phyloP scores from a whole-genome alignment of 257 asterid genomes.

The Thymus mandschuricus region DNA sequence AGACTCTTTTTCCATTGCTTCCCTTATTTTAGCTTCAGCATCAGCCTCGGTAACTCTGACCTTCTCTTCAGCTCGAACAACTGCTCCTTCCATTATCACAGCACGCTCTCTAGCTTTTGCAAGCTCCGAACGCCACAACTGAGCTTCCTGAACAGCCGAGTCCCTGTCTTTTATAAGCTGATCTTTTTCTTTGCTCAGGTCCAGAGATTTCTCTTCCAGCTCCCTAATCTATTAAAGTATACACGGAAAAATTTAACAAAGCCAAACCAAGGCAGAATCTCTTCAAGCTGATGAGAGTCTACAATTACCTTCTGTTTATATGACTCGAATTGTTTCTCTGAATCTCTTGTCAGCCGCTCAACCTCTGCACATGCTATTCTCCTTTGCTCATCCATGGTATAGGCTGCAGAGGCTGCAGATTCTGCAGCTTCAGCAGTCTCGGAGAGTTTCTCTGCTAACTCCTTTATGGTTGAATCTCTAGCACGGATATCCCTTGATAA shows the following conservation, averaged over 20 bases:
- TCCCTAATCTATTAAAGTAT: slow-evolving; percentile 57
- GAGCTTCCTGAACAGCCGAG: slow-evolving; percentile 83
- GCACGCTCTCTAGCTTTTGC: slow-evolving; percentile 93
- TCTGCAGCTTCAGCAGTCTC: slow-evolving; percentile 98
- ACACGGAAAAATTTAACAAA: slow-evolving; percentile 16
- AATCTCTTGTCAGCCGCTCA: slow-evolving; percentile 70
- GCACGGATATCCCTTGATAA: slow-evolving; percentile 90
- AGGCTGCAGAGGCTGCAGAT: slow-evolving; percentile 98
- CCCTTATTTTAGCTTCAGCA: slow-evolving; percentile 81
- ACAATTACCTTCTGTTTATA: slow-evolving; percentile 60
- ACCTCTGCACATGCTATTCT: slow-evolving; percentile 83
- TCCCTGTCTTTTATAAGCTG: slow-evolving; percentile 75
- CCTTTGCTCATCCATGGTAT: slow-evolving; percentile 90
- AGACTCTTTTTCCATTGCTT: slow-evolving; percentile 67
- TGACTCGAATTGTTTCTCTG: slow-evolving; percentile 59
- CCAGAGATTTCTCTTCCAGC: slow-evolving; percentile 58
- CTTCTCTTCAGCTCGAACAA: slow-evolving; percentile 93
- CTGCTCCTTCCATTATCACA: slow-evolving; percentile 94
- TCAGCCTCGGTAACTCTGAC: slow-evolving; percentile 80
- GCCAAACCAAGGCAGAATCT: neutral
- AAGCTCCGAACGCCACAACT: slow-evolving; percentile 98
- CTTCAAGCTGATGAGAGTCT: slow-evolving; percentile 23
- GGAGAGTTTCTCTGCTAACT: slow-evolving; percentile 81
- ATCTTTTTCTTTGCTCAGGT: slow-evolving; percentile 72
- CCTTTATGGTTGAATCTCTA: slow-evolving; percentile 84